Conservation (phyloP, 768 basidiomycete species). For the Rhodosporidiobolus odoratus region DNA sequence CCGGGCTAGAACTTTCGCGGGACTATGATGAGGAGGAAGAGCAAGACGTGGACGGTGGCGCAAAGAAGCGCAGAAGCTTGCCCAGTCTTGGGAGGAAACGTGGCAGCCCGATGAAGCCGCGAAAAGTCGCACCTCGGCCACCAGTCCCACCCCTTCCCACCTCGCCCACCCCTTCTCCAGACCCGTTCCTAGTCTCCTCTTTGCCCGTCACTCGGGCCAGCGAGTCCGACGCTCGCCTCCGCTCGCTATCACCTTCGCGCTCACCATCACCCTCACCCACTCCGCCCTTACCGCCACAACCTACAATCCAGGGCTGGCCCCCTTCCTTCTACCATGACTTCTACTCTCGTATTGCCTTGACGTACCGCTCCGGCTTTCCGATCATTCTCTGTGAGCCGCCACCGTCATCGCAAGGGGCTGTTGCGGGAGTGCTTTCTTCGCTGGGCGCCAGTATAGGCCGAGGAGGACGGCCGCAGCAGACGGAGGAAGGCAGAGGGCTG, state of each 20-base stretch:
- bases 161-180: conserved; percentile 48
- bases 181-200: conserved; percentile 47
- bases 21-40: conserved; percentile 12
- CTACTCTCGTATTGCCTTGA: conserved; percentile 79
- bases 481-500: conserved; percentile 63
- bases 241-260: not conserved
- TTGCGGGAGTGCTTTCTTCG: conserved; percentile 38
- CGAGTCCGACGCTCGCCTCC: not conserved
- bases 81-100: conserved; percentile 1
- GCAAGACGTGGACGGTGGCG: not conserved
- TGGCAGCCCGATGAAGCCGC: conserved; percentile 25
- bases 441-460: conserved; percentile 49
- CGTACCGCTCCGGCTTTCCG: conserved; percentile 80
- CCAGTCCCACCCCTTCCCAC: conserved; percentile 30
- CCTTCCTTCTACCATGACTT: conserved; percentile 83
- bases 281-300: conserved; percentile 18
- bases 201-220: not conserved
- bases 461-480: conserved; percentile 53
- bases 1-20: conserved; percentile 55
- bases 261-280: conserved; percentile 37
- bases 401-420: conserved; percentile 42
- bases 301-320: conserved; percentile 56
- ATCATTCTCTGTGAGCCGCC: conserved; percentile 59
- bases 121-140: not conserved
- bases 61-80: not conserved